Conservation (phyloP, 2,329 filamentous ascomycete species). For the Raffaelea albimanens region DNA sequence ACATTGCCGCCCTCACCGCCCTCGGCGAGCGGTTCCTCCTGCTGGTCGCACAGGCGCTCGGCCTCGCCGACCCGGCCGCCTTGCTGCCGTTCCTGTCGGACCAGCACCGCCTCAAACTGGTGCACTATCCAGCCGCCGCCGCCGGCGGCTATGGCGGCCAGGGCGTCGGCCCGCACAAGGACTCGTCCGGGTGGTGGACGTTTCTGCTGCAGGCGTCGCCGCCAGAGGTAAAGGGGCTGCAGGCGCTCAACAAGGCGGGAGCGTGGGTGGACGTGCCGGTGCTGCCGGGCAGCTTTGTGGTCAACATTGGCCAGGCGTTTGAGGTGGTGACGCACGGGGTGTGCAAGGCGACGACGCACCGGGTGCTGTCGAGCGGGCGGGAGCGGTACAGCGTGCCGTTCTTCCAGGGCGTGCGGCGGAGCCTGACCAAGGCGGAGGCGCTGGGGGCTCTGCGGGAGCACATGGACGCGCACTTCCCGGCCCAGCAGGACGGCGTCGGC, state of each 20-base stretch:
- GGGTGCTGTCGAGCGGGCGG: constrained; percentile 23
- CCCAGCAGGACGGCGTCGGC: background rate
- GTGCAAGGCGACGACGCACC: constrained; percentile 42
- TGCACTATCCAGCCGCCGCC: constrained; percentile 36
- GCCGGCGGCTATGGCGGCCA: constrained; percentile 22
- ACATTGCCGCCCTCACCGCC: constrained; percentile 39
- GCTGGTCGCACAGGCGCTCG: constrained; percentile 47
- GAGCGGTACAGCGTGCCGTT: constrained; percentile 35
- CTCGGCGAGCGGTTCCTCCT: constrained; percentile 44
- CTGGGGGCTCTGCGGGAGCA: constrained; percentile 26
- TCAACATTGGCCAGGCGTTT: constrained; percentile 50
- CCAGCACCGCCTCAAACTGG: constrained; percentile 50
- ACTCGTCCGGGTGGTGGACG: constrained; percentile 55
- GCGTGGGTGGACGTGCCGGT: constrained; percentile 40
- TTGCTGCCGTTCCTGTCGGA: constrained; percentile 44
- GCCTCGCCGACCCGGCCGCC: constrained; percentile 30
- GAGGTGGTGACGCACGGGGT: constrained; percentile 45
- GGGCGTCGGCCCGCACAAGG: constrained; percentile 54
- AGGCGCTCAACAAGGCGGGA: constrained; percentile 38
- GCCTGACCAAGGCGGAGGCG: constrained; percentile 34
- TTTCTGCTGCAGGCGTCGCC: constrained; percentile 52
- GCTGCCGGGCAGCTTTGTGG: constrained; percentile 40
- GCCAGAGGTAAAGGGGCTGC: constrained; percentile 36
- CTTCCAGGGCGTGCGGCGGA: constrained; percentile 38
- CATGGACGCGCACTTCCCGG: constrained; percentile 11